These are phyloP conservation scores for Colletotrichum coccodes DNA, from an alignment of 2,329 filamentous ascomycete species.

Conservation along the genomic window DNA sequence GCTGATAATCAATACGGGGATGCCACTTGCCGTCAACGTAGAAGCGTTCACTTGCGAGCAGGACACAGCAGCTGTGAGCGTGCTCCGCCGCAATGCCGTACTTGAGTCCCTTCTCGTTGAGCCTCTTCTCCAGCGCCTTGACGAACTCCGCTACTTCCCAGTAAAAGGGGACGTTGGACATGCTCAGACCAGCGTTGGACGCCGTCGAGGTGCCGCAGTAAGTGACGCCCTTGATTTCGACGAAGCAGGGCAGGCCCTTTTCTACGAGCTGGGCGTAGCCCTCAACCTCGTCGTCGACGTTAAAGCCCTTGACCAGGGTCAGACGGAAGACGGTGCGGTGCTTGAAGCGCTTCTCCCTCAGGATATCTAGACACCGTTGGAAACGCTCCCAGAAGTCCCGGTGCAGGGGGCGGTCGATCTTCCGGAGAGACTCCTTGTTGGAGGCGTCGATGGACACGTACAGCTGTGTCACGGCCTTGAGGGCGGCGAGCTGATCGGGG, in stretches of 20 bases:
- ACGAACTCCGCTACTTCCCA: constrained; percentile 89
- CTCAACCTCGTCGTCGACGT: constrained; percentile 90
- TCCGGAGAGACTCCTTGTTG: constrained; percentile 86
- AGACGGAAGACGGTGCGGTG: constrained; percentile 95
- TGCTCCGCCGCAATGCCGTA: constrained; percentile 97
- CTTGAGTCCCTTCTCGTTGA: constrained; percentile 75
- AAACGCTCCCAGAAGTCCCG: constrained; percentile 98
- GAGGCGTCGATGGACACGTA: constrained; percentile 97
- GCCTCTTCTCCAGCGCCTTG: constrained; percentile 74
- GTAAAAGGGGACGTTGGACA: constrained; percentile 98
- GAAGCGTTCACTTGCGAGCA: constrained; percentile 87
- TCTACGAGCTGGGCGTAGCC: constrained; percentile 93
- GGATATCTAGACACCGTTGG: constrained; percentile 87
- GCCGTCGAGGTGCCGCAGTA: constrained; percentile 93
- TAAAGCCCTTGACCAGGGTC: constrained; percentile 97
- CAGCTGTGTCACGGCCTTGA: constrained; percentile 90
- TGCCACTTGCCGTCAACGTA: constrained; percentile 83
- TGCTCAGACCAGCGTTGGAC: constrained; percentile 86
- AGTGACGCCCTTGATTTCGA: constrained; percentile 96
- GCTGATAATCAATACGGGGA: constrained; percentile 89
- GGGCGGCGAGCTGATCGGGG: constrained; percentile 84
- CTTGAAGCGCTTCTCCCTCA: constrained; percentile 82
- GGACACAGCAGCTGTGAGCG: constrained; percentile 91
- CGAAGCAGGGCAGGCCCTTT: constrained; percentile 86
- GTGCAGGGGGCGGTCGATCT: constrained; percentile 92